phyloP scores from a whole-genome alignment of 1,284 basidiomycete genomes.

The Pseudozyma sp. region DNA sequence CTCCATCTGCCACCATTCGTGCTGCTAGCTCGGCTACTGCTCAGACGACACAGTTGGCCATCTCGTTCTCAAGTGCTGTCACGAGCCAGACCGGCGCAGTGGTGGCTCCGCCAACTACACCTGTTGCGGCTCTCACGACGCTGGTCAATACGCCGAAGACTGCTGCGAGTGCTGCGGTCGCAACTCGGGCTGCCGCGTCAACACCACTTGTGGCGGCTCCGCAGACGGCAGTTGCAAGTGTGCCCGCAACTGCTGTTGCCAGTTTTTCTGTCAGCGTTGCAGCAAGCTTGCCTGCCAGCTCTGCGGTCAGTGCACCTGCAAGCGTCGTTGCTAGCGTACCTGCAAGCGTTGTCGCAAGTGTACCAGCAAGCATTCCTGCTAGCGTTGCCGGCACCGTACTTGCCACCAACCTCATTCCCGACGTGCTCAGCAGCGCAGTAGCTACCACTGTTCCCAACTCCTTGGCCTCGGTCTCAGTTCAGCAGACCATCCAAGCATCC shows the following conservation, averaged over 20 bases:
- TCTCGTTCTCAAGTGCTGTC: neutral
- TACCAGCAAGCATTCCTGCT: neutral
- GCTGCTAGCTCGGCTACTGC: neutral
- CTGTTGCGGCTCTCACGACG: too few relatives aligned
- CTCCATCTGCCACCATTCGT: neutral
- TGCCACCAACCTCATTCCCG: neutral
- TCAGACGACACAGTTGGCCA: neutral
- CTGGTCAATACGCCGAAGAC: too few relatives aligned
- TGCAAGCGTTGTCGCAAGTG: too few relatives aligned
- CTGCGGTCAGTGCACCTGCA: too few relatives aligned
- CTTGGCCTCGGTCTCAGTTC: neutral
- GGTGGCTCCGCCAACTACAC: too few relatives aligned
- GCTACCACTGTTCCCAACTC: neutral
- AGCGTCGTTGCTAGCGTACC: too few relatives aligned
- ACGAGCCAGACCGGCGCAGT: neutral
- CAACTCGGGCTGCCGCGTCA: too few relatives aligned
- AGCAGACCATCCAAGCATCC: neutral
- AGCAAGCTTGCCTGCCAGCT: too few relatives aligned
- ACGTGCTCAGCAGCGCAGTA: neutral
- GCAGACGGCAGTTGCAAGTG: too few relatives aligned
- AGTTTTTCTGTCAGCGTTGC: too few relatives aligned
- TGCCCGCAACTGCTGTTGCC: too few relatives aligned
- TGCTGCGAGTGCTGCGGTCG: neutral
- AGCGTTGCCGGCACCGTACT: neutral
- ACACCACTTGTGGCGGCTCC: too few relatives aligned